Conservation (phyloP, 2,329 filamentous ascomycete species). For the Alternaria angustiovoidea region DNA sequence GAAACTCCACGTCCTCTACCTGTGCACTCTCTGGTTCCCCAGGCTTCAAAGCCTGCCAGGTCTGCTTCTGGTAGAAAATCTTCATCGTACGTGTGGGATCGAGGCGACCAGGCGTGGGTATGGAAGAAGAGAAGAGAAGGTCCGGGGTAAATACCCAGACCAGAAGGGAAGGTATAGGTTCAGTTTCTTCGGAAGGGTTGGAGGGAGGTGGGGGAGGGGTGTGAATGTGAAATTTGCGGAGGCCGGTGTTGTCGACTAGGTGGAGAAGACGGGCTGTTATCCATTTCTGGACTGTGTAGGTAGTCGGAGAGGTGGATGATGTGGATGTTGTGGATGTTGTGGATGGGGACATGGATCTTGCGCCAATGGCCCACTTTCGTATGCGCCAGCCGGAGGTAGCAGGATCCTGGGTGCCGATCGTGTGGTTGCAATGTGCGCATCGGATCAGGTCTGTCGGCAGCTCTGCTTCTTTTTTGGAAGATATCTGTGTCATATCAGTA, state of each 20-base stretch:
- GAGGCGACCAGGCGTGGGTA: slow-evolving; percentile 25
- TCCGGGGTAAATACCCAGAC: slow-evolving; percentile 70
- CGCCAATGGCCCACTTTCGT: slow-evolving; percentile 58
- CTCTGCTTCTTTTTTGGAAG: slow-evolving; percentile 9
- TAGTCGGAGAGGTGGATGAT: slow-evolving; percentile 15
- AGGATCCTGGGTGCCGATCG: slow-evolving; percentile 54
- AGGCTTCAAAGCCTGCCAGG: slow-evolving; percentile 32
- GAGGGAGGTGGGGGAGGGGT: slow-evolving; percentile 1
- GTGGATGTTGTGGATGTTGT: neutral
- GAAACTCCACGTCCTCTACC: slow-evolving; percentile 63
- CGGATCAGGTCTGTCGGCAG: slow-evolving; percentile 24
- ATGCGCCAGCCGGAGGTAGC: slow-evolving; percentile 57
- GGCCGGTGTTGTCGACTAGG: slow-evolving; percentile 63
- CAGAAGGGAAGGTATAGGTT: slow-evolving; percentile 42
- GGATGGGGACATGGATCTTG: slow-evolving; percentile 22
- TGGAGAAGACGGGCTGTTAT: slow-evolving; percentile 65
- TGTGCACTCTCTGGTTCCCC: slow-evolving; percentile 52
- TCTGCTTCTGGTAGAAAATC: slow-evolving; percentile 59
- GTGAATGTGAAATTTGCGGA: slow-evolving; percentile 65
- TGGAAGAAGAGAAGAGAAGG: slow-evolving; percentile 63
- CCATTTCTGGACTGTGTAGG: slow-evolving; percentile 51
- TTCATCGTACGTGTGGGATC: slow-evolving; percentile 64
- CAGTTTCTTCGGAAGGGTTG: neutral
- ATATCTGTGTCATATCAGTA: slow-evolving; percentile 24
- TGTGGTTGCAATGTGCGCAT: slow-evolving; percentile 52